Percentiles rank a stretch among this genome's conserved stretches.
These are phyloP conservation scores for Heliosperma pusillum DNA, from an alignment of 148 eudicot genomes.

Conservation along the genomic window DNA sequence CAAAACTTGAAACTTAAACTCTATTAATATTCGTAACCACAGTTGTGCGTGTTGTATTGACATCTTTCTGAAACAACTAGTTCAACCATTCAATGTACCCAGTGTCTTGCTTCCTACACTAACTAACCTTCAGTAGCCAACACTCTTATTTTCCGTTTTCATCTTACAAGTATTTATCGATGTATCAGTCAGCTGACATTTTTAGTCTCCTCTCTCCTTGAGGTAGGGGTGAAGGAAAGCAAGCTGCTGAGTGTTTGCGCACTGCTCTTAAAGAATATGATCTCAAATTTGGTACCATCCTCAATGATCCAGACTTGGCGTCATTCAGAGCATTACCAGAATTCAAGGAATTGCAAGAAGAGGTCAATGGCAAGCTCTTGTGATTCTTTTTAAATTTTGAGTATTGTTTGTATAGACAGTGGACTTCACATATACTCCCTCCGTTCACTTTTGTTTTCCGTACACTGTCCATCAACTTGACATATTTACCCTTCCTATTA, in stretches of 20 bases:
- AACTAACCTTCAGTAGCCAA: not conserved
- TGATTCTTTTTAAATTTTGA: not conserved
- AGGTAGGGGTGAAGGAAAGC: conserved; percentile 93
- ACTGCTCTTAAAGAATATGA: conserved; percentile 79
- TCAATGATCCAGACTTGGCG: conserved; percentile 98
- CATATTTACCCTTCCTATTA: not conserved
- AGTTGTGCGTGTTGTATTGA: not conserved
- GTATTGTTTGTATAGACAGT: conserved; percentile 15
- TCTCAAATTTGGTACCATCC: conserved; percentile 93
- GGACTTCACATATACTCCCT: conserved; percentile 3
- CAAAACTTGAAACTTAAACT: not conserved
- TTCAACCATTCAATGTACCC: not conserved
- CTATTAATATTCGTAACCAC: too few relatives aligned
- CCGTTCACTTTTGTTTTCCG: not conserved
- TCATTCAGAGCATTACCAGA: conserved; percentile 93
- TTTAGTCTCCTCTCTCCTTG: conserved; percentile 28
- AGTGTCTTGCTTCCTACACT: conserved; percentile 6
- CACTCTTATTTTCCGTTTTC: not conserved
- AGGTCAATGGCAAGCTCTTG: conserved; percentile 44
- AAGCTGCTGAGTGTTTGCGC: conserved; percentile 89
- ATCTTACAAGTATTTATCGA: not conserved
- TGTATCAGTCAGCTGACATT: conserved; percentile 14
- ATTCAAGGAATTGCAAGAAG: conserved; percentile 96
- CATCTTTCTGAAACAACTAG: not conserved
- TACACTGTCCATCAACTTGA: not conserved